Evolutionary conservation across 2,329 filamentous ascomycete species (phyloP), one percentile per base, ranked within the genome.

Genomic region (Didymellaceae sp.): DNA sequence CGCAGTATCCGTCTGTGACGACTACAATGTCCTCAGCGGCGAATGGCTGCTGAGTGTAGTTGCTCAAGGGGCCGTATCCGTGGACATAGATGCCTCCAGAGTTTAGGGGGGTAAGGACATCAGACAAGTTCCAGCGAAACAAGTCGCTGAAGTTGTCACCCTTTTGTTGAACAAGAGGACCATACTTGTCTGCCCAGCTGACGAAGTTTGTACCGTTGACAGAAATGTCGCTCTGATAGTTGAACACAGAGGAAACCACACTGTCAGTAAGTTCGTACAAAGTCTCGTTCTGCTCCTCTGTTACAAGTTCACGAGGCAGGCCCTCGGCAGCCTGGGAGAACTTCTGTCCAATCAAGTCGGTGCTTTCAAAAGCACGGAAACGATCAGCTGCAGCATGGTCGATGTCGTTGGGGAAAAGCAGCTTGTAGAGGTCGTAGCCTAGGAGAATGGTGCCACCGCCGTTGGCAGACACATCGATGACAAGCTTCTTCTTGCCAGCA

Each of bases 381-480:
- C 82, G 79, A 52, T 77, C 77, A 4, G 75, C 78, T 4, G 78
- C 78, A 48, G 80, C 82, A 3, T 77, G 76, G 3, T 76, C 69
- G 7, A 78, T 71, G 10, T 75, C 69, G 5, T 60, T 55, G 0
- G 82, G 82, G 72, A 82, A 81, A 0, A 85, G 73, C 65, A 79
- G 70, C 44, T 82, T 81, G 72, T 86, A 86, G 20, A 87, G 75
- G 61, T 86, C 84, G 57, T 84, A 85, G 13, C 82, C 84, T n/a
- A 81, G 77, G 6, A 84, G 65, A 34, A 86, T 80, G 11, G 77
- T 78, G 18, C 85, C 84, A 32, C 85, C 85, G 2, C 78, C 80
- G 57, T 87, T 87, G 37, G 77, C 77, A 3, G 77, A 78, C 5
- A 86, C 69, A 57, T 86, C 84, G 22, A 87, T 73, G 9, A 87